phyloP scores from a whole-genome alignment of 306 rosid genomes.

The Potentilla sterilis region DNA sequence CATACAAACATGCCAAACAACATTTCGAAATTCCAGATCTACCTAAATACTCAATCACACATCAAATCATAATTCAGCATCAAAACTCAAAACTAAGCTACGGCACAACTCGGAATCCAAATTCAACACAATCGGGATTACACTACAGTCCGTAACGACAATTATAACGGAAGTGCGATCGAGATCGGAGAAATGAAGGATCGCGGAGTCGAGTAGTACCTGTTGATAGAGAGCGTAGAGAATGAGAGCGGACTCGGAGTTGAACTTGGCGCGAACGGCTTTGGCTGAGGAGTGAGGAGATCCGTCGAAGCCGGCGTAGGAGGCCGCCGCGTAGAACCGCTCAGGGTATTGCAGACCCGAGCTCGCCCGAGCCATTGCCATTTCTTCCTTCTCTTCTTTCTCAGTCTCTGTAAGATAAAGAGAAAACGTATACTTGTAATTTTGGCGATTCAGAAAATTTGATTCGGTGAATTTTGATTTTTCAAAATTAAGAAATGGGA shows the following conservation, averaged over 20 bases:
- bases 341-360: constrained; percentile 92
- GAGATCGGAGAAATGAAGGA: constrained; percentile 15
- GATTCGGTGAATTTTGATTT: neutral
- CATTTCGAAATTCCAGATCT: constrained; percentile 45
- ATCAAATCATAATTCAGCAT: constrained; percentile 6
- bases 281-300: constrained; percentile 73
- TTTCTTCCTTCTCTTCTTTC: constrained; percentile 2
- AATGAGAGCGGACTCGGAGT: constrained; percentile 74
- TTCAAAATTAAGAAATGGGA: neutral
- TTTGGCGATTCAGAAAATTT: neutral
- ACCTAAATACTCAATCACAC: constrained; percentile 16
- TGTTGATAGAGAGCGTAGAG: constrained; percentile 83
- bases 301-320: constrained; percentile 87
- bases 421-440: neutral
- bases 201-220: constrained; percentile 34
- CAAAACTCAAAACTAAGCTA: neutral
- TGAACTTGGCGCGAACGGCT: constrained; percentile 76
- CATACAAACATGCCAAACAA: constrained; percentile 5
- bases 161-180: constrained; percentile 8
- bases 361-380: constrained; percentile 67
- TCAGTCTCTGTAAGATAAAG: neutral
- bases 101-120: neutral
- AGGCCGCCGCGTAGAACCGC: constrained; percentile 85
- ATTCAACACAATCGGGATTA: neutral
- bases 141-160: neutral